These are phyloP conservation scores for Fusarium heterosporum DNA, from an alignment of 2,329 filamentous ascomycete species.

Conservation along the genomic window DNA sequence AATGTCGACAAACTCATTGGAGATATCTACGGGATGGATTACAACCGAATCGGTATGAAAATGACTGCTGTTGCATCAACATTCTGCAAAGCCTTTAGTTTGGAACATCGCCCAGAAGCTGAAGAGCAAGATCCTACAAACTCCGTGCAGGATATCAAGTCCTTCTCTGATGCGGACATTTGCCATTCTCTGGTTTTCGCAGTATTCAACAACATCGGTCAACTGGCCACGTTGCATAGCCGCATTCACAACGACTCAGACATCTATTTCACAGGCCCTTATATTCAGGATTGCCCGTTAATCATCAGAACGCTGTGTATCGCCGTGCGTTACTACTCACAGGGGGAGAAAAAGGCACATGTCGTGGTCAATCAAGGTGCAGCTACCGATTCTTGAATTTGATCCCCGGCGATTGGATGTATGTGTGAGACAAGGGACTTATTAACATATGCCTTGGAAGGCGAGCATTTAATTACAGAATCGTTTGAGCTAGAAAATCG, in stretches of 20 bases:
- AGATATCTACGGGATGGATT: constrained; percentile 97
- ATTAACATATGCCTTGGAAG: too few relatives aligned
- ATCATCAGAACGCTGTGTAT: constrained; percentile 88
- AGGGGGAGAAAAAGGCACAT: constrained; percentile 26
- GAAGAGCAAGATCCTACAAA: constrained; percentile 75
- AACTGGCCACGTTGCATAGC: constrained; percentile 94
- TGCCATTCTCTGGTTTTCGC: constrained; percentile 92
- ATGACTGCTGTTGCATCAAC: constrained; percentile 95
- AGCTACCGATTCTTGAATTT: not conserved
- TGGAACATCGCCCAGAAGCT: constrained; percentile 84
- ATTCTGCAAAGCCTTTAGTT: constrained; percentile 95
- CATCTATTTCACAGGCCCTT: constrained; percentile 98
- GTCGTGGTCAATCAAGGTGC: constrained; percentile 3
- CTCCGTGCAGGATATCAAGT: constrained; percentile 58
- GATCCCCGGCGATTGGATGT: not conserved
- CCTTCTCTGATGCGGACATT: constrained; percentile 84
- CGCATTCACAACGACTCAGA: constrained; percentile 92
- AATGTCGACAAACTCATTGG: constrained; percentile 97
- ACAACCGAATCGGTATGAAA: constrained; percentile 95
- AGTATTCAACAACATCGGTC: constrained; percentile 97
- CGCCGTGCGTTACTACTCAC: constrained; percentile 31
- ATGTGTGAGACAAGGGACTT: too few relatives aligned
- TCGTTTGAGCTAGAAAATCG: too few relatives aligned
- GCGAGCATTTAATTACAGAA: too few relatives aligned
- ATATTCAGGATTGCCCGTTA: constrained; percentile 93